These are phyloP conservation scores for Starmera caribaea DNA, from an alignment of 805 yeast species.

Conservation along the genomic window DNA sequence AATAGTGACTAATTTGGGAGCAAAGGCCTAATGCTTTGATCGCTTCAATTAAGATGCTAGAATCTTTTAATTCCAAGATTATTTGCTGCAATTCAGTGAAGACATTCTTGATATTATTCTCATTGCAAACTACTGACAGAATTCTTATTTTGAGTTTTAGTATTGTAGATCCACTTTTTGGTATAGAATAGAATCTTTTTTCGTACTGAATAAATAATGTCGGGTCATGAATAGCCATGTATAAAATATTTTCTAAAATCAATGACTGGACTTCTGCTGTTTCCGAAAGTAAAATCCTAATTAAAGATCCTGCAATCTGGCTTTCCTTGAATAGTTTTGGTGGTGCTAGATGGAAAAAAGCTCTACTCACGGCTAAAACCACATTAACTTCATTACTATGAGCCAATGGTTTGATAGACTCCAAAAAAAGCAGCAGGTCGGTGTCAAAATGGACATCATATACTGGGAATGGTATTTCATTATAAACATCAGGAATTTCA, in stretches of 20 bases:
- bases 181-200: constrained; percentile 44
- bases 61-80: constrained; percentile 22
- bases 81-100: constrained; percentile 57
- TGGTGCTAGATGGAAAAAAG: constrained; percentile 49
- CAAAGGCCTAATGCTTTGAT: constrained; percentile 56
- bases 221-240: constrained; percentile 26
- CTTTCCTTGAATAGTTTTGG: constrained; percentile 38
- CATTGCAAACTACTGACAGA: constrained; percentile 47
- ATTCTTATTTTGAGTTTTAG: constrained; percentile 51
- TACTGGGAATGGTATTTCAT: constrained; percentile 26
- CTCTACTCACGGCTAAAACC: constrained; percentile 47
- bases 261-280: constrained; percentile 24
- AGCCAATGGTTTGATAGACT: constrained; percentile 34
- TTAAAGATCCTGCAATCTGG: constrained; percentile 40
- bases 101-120: constrained; percentile 39
- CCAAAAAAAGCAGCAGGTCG: constrained; percentile 49
- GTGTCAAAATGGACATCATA: constrained; percentile 37
- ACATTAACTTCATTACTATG: constrained; percentile 51
- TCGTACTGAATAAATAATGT: constrained; percentile 27
- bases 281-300: constrained; percentile 29
- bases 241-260: constrained; percentile 38
- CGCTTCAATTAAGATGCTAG: constrained; percentile 31
- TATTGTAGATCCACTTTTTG: constrained; percentile 36
- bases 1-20: constrained; percentile 36
- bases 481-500: constrained; percentile 34